A percentile compares a stretch with the other conserved stretches of the same genome.
Conservation (phyloP, 2,329 filamentous ascomycete species). For the Xylaria arbuscula region DNA sequence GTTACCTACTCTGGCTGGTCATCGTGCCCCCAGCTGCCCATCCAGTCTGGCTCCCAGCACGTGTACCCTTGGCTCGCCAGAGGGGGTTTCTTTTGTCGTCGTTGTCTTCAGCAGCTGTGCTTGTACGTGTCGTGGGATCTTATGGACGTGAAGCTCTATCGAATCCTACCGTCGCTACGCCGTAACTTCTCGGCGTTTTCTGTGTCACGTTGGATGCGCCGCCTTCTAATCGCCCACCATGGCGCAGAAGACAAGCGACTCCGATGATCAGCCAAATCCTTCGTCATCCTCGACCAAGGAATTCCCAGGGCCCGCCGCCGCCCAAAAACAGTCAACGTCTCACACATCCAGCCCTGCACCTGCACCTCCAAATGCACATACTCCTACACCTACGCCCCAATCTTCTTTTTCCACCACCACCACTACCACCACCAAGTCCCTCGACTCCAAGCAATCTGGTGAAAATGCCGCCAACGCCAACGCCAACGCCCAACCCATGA, state of each 20-base stretch:
- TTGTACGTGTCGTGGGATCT: conserved; percentile 40
- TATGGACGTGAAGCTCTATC: conserved; percentile 47
- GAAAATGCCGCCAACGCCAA: conserved; percentile 53
- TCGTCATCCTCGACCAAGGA: conserved; percentile 51
- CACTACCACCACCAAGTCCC: conserved; percentile 34
- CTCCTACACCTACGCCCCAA: conserved; percentile 34
- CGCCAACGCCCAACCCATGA: conserved; percentile 59
- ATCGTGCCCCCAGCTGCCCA: conserved; percentile 43
- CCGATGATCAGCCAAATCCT: conserved; percentile 52
- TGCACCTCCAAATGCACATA: conserved; percentile 38
- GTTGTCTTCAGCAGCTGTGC: conserved; percentile 42
- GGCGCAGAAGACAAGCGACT: conserved; percentile 51
- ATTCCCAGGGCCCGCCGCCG: conserved; percentile 45
- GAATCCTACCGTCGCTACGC: conserved; percentile 43
- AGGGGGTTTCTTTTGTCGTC: conserved; percentile 33
- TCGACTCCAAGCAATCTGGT: conserved; percentile 44
- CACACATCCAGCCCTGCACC: conserved; percentile 47
- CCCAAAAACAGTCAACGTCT: conserved; percentile 48
- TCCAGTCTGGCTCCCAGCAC: conserved; percentile 41
- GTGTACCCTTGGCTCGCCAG: conserved; percentile 41
- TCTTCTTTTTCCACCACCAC: conserved; percentile 32
- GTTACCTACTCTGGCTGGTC: conserved; percentile 40
- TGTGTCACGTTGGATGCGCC: conserved; percentile 50
- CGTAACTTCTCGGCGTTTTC: conserved; percentile 48
- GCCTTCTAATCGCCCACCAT: conserved; percentile 51